Base-by-base conservation (phyloP, 2,329 filamentous ascomycete genomes). In the Eurotiales sp. region DNA sequence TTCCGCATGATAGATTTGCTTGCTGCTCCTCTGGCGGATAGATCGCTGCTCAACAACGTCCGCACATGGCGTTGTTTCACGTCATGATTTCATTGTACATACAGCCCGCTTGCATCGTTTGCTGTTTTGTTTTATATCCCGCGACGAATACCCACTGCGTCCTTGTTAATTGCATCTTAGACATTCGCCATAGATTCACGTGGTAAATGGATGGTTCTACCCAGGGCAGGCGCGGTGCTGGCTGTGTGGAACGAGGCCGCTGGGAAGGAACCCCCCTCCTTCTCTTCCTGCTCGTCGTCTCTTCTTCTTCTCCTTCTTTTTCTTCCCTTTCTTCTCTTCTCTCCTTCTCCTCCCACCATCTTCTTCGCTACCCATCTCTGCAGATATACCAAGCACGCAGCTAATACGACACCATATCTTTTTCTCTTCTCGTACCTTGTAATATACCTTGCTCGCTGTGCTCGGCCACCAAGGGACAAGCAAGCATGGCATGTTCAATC, bases 121-220 rank as follows among this genome's bases (percentile, higher is more conserved):
- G 19, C 8, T 37, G n/a, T 37, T 19, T 37, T 11, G 1, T 11
- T 12, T 37, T 11, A 19, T 27, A 8, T 41, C 14, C n/a, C n/a
- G n/a, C 40, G 36, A 42, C 15, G 50, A 46, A 52, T 47, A 52
- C 50, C 43, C 50, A n/a, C 30, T 19, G 29, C 34, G n/a, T 44
- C 23, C 23, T 46, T 46, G 14, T 30, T 27, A 14, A 15, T 15
- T 34, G n/a, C n/a, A n/a, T n/a, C n/a, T n/a, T n/a, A n/a, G n/a
- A n/a, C n/a, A n/a, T n/a, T n/a, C n/a, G n/a, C n/a, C n/a, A n/a
- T n/a, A n/a, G n/a, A n/a, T n/a, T n/a, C n/a, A n/a, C n/a, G n/a
- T n/a, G n/a, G n/a, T n/a, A n/a, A n/a, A n/a, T n/a, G n/a, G n/a
- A n/a, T n/a, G n/a, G n/a, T n/a, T n/a, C n/a, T n/a, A n/a, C n/a